Base-by-base conservation (phyloP, 371 early-diverging fungal genomes). In the Parasitella parasitica region DNA sequence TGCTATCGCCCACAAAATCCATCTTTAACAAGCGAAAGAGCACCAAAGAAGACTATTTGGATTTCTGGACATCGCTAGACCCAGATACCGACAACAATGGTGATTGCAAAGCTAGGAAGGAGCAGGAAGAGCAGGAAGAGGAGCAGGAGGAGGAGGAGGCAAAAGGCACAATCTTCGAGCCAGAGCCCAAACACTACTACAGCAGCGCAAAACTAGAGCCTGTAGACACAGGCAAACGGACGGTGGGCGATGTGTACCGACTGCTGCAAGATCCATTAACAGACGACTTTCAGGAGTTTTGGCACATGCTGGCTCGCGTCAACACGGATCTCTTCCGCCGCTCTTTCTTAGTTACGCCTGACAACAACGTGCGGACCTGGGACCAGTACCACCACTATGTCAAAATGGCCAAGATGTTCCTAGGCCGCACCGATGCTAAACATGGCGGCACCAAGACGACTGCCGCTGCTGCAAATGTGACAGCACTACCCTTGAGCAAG, bases 261-360 rank as follows among this genome's bases (percentile, higher is more conserved):
- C 48, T 69, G 4, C 27, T 77, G 1, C 53, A 59, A 27, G 90
- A 91, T 52, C 91, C 91, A 27, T 58, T 88, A 0, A 67, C 75
- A 3, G 69, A 78, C n/a, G 69, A 58, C 18, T 86, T 86, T 59
- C 71, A 71, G 24, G 50, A 69, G 0, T 41, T 81, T 30, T 89
- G 89, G 89, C 67, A 67, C 28, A 46, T 37, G 2, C 73, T 82
- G 2, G 89, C 91, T 13, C 59, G 77, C 16, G 57, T 36, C 30
- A 91, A 91, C 68, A 82, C 83, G 11, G 61, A 64, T 12, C 46
- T 84, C 0, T 89, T 82, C 65, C 75, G 91, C 13, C 71, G 83
- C 4, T 76, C 86, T 2, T 91, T 91, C 62, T 72, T 80, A 24
- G 85, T 84, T 27, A 76, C 86, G n/a, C 91, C 91, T 6, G 92